phyloP scores from a whole-genome alignment of 1,139 yeast species.

The Suhomyces terraborum region DNA sequence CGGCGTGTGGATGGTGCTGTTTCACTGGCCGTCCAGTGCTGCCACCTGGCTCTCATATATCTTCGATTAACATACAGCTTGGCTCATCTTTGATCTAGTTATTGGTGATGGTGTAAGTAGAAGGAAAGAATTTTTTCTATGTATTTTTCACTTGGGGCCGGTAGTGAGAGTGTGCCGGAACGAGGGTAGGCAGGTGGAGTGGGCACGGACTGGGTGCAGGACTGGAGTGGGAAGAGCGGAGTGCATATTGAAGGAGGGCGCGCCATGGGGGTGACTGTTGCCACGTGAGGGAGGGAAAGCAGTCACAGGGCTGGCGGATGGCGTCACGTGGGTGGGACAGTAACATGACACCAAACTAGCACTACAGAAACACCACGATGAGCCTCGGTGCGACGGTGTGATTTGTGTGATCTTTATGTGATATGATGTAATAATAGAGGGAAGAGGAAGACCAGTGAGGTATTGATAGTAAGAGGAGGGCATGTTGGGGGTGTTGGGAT shows the following conservation, averaged over 20 bases:
- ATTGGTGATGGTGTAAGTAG: constrained; percentile 25
- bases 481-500: no score
- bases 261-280: not conserved
- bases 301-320: constrained; percentile 7
- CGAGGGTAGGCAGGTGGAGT: constrained; percentile 1
- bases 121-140: constrained; percentile 22
- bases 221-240: not conserved
- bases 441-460: no score
- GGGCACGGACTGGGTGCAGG: constrained; percentile 12
- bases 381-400: no score
- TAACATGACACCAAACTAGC: no score
- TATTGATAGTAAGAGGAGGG: no score
- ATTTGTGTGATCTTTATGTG: no score
- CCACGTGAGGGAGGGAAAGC: constrained; percentile 12
- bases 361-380: no score
- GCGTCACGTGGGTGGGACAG: not conserved
- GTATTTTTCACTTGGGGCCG: constrained; percentile 18
- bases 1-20: no score
- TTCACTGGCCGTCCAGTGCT: not conserved
- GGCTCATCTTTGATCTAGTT: constrained; percentile 36
- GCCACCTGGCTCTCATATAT: constrained; percentile 1
- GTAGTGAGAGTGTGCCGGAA: constrained; percentile 10
- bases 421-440: no score
- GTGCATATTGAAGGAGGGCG: not conserved
- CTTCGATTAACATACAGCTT: constrained; percentile 29